phyloP scores from a whole-genome alignment of 1,284 basidiomycete genomes.

The Wallemia mellicola region DNA sequence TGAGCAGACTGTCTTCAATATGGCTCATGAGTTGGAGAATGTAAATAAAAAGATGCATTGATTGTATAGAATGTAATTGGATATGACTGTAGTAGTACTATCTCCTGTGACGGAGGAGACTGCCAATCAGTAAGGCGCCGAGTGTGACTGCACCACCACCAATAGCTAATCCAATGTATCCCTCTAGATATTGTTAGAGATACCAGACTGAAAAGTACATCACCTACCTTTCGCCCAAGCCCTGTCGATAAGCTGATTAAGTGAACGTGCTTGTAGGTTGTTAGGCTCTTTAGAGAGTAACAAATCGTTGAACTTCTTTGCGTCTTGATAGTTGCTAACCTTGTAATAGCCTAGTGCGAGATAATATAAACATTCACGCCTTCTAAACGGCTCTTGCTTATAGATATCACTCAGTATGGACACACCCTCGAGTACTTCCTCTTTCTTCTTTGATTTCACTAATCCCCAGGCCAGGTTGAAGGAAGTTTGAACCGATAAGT shows the following conservation, averaged over 20 bases:
- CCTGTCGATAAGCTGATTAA: conserved; percentile 55
- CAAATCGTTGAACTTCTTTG: conserved; percentile 71
- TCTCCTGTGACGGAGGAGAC: not conserved
- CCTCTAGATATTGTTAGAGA: not conserved
- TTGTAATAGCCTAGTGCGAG: conserved; percentile 90
- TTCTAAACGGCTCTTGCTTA: conserved; percentile 50
- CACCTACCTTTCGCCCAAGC: conserved; percentile 11
- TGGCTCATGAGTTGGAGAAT: conserved; percentile 23
- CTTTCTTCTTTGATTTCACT: conserved; percentile 52
- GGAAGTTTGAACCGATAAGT: conserved; percentile 79
- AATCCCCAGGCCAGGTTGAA: conserved; percentile 97
- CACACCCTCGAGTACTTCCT: conserved; percentile 70
- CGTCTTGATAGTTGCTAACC: conserved; percentile 81
- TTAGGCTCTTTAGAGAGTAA: conserved; percentile 46
- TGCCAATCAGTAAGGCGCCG: not conserved
- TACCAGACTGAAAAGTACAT: not conserved
- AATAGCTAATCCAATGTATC: not conserved
- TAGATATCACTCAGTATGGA: conserved; percentile 71
- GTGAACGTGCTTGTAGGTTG: conserved; percentile 74
- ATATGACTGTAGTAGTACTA: not conserved
- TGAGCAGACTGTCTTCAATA: conserved; percentile 31
- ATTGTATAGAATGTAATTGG: too few relatives aligned
- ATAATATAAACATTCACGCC: conserved; percentile 91
- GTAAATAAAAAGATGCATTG: too few relatives aligned
- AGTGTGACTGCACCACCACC: not conserved